phyloP scores from a whole-genome alignment of 2,329 filamentous ascomycete species.

The Pseudogymnoascus sp. region DNA sequence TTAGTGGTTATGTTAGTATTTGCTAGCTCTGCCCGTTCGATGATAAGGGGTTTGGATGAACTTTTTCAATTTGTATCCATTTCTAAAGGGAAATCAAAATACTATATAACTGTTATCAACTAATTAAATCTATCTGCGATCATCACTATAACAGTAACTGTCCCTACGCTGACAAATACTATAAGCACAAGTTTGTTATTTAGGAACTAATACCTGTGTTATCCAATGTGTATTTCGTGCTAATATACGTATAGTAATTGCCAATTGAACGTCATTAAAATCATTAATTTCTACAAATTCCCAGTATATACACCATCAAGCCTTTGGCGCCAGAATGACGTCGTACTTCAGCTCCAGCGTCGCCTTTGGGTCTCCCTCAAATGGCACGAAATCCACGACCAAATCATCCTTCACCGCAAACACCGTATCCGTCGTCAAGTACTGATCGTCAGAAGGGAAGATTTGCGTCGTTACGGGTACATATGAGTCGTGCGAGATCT shows the following conservation, averaged over 20 bases:
- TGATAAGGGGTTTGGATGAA: too few species aligned
- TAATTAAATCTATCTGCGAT: too few species aligned
- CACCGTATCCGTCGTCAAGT: conserved; percentile 44
- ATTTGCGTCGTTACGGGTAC: conserved; percentile 66
- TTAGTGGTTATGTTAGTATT: background rate
- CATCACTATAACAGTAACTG: too few species aligned
- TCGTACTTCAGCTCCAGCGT: conserved; percentile 26
- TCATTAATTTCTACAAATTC: background rate
- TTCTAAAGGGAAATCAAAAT: too few species aligned
- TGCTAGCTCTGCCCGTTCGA: too few species aligned
- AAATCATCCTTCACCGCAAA: conserved; percentile 47
- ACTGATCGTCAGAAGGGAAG: conserved; percentile 61
- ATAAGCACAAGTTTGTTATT: too few species aligned
- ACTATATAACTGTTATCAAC: too few species aligned
- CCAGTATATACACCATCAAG: background rate
- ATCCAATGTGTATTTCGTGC: too few species aligned
- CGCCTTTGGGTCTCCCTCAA: conserved; percentile 27
- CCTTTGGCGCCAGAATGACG: conserved; percentile 22
- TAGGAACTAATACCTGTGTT: too few species aligned
- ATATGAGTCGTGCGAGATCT: conserved; percentile 53
- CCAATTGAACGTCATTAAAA: background rate
- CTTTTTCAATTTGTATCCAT: too few species aligned
- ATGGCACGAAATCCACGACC: conserved; percentile 40
- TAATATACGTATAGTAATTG: too few species aligned
- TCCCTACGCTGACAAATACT: too few species aligned